Conservation (phyloP, 2,329 filamentous ascomycete genomes). For the Alternaria novae-zelandiae region DNA sequence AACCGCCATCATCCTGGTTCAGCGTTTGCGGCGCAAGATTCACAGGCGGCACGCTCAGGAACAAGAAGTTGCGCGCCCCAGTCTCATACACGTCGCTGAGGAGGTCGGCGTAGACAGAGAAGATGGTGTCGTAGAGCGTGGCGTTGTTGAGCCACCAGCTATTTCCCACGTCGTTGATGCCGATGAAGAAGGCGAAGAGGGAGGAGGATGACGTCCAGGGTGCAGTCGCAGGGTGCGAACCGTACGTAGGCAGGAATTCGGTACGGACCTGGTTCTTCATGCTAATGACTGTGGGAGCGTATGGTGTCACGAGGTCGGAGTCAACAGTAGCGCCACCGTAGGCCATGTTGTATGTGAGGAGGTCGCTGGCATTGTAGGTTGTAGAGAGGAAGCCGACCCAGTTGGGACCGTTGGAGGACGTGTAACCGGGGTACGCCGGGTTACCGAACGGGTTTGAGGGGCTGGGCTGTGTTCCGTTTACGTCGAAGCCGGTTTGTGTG, state of each 20-base stretch:
- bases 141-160: slow-evolving; percentile 52
- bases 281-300: slow-evolving; percentile 56
- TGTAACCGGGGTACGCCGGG: slow-evolving; percentile 58
- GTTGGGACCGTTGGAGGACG: slow-evolving; percentile 57
- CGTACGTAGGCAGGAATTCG: slow-evolving; percentile 53
- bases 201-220: slow-evolving; percentile 55
- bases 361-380: slow-evolving; percentile 48
- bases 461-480: slow-evolving; percentile 59
- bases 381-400: slow-evolving; percentile 59
- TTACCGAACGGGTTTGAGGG: slow-evolving; percentile 66
- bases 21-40: slow-evolving; percentile 60
- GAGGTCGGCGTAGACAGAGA: slow-evolving; percentile 46
- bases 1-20: slow-evolving; percentile 42
- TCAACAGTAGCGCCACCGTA: slow-evolving; percentile 56
- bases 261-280: slow-evolving; percentile 59
- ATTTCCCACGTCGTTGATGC: slow-evolving; percentile 64
- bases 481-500: slow-evolving; percentile 65
- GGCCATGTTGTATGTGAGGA: slow-evolving; percentile 61
- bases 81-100: slow-evolving; percentile 52
- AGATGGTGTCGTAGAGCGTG: slow-evolving; percentile 44
- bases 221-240: slow-evolving; percentile 35
- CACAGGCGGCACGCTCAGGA: slow-evolving; percentile 56
- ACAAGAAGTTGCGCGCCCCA: slow-evolving; percentile 59
- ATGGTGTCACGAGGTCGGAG: slow-evolving; percentile 55
- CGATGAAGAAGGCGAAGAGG: slow-evolving; percentile 61